Evolutionary conservation across 1,284 basidiomycete species (phyloP), one percentile per base, ranked within the genome.

Genomic region (Erythrobasidium hasegawianum): DNA sequence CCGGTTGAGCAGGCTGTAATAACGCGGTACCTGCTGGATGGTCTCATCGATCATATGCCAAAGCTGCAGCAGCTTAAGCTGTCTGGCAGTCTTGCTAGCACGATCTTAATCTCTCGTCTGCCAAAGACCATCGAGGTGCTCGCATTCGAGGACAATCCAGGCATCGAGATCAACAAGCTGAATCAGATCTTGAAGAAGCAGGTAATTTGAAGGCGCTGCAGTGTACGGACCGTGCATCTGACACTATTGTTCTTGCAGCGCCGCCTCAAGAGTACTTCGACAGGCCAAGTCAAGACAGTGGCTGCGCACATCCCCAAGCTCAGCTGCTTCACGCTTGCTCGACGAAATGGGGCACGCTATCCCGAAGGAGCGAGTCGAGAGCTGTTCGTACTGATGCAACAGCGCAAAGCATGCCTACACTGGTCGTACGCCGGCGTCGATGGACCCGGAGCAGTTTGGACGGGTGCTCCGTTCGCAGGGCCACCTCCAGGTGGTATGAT

Each of bases 391-490:
- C 27, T 65, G 0, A 18, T 58, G 9, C 40, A 58, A 2, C 43
- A 47, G 45, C 14, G 62, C 8, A 65, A 65, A 53, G 62, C 62
- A 13, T 65, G 62, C 18, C n/a, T 52, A 1, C 62, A 65, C 20
- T 65, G 62, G 62, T 11, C 55, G 7, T 65, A 65, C 33, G 26
- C 7, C 22, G 50, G 50, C 3, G 20, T 16, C 16, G 50, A 29
- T 26, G 26, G 50, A 26, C 50, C 50, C 4, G 26, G 22, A 3
- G 50, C 20, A 16, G 50, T 53, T 8, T 53, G 50, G 50, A 16
- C 16, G 4, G 50, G 50, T 24, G 45, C 45, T 5, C 33, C 33
- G 11, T 33, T 33, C 33, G 33, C 33, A 33, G 33, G 33, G 33
- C 33, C 33, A 33, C 33, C 33, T 33, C 33, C 33, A 5, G 33